Conservation (phyloP, 1,139 yeast species). For the Scheffersomyces segobiensis region DNA sequence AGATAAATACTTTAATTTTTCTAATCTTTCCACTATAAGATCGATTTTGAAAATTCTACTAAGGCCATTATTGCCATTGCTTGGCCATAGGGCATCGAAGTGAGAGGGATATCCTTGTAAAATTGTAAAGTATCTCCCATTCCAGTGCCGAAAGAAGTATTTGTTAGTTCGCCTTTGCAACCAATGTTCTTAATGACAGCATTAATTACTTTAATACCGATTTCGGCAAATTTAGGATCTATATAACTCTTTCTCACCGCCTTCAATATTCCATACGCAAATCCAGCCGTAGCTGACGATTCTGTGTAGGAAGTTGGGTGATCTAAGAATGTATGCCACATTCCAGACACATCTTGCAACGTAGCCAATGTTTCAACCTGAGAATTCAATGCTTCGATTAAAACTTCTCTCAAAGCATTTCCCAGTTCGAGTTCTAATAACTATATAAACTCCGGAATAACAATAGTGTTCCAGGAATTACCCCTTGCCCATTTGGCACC, state of each 20-base stretch:
- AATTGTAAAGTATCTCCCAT: slow-evolving; percentile 31
- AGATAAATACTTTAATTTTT: no score
- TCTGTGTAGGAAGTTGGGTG: slow-evolving; percentile 29
- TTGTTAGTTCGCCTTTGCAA: slow-evolving; percentile 26
- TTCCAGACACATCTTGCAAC: slow-evolving; percentile 26
- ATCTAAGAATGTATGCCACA: slow-evolving; percentile 34
- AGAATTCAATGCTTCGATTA: slow-evolving; percentile 26
- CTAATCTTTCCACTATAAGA: slow-evolving; percentile 9
- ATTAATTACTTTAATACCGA: slow-evolving; percentile 25
- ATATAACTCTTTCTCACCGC: slow-evolving; percentile 24
- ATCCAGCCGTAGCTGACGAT: slow-evolving; percentile 36
- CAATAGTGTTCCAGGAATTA: slow-evolving; percentile 37
- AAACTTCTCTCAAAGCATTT: slow-evolving; percentile 22
- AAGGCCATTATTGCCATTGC: slow-evolving; percentile 38
- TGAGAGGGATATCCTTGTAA: slow-evolving; percentile 31
- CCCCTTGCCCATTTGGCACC: slow-evolving; percentile 39
- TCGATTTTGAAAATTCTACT: slow-evolving; percentile 24
- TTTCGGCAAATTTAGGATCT: slow-evolving; percentile 17
- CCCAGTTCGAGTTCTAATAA: slow-evolving; percentile 23
- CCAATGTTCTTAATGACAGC: slow-evolving; percentile 27
- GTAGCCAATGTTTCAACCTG: slow-evolving; percentile 25
- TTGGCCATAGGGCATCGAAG: slow-evolving; percentile 37
- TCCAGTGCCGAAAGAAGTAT: slow-evolving; percentile 36
- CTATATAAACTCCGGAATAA: slow-evolving; percentile 34
- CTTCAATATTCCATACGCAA: slow-evolving; percentile 35